Evolutionary conservation across 2,329 filamentous ascomycete species (phyloP).

Genomic region (Pestalotiopsis sp.): DNA sequence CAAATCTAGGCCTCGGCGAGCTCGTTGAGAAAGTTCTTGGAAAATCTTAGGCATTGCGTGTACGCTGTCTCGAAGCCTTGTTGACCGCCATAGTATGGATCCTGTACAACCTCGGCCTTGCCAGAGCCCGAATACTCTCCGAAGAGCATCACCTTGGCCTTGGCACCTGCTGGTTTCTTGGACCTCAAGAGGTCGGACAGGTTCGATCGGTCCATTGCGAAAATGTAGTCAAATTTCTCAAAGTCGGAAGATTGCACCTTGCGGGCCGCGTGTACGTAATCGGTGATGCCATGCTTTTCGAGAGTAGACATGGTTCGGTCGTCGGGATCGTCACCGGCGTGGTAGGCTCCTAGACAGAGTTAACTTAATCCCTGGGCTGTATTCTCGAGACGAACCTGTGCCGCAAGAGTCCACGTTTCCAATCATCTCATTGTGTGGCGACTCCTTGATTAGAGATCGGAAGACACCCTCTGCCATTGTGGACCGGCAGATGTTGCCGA

Average conservation of each 20-base stretch:
- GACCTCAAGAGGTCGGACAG: constrained; percentile 67
- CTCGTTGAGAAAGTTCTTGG: constrained; percentile 70
- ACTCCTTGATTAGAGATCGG: constrained; percentile 64
- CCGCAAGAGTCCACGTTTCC: constrained; percentile 81
- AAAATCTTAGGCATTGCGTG: constrained; percentile 78
- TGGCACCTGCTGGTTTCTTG: constrained; percentile 54
- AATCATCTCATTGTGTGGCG: constrained; percentile 61
- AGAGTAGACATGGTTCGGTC: constrained; percentile 81
- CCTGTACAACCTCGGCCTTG: constrained; percentile 71
- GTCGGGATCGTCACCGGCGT: constrained; percentile 75
- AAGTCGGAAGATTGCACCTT: constrained; percentile 77
- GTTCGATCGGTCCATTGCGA: constrained; percentile 91
- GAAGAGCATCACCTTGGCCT: constrained; percentile 76
- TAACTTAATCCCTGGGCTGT: not conserved
- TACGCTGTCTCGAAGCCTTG: constrained; percentile 85
- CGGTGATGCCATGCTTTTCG: constrained; percentile 68
- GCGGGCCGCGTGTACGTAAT: constrained; percentile 76
- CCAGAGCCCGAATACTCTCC: constrained; percentile 74
- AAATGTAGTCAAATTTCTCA: constrained; percentile 83
- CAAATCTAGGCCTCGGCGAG: constrained; percentile 30
- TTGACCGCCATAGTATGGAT: constrained; percentile 89
- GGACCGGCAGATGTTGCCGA: constrained; percentile 93
- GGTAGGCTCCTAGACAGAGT: constrained; percentile 66
- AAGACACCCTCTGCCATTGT: constrained; percentile 98
- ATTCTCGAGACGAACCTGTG: constrained; percentile 52